These are phyloP conservation scores for Phytopythium litorale DNA, from an alignment of 352 stramenopile genomes.

Conservation along the genomic window DNA sequence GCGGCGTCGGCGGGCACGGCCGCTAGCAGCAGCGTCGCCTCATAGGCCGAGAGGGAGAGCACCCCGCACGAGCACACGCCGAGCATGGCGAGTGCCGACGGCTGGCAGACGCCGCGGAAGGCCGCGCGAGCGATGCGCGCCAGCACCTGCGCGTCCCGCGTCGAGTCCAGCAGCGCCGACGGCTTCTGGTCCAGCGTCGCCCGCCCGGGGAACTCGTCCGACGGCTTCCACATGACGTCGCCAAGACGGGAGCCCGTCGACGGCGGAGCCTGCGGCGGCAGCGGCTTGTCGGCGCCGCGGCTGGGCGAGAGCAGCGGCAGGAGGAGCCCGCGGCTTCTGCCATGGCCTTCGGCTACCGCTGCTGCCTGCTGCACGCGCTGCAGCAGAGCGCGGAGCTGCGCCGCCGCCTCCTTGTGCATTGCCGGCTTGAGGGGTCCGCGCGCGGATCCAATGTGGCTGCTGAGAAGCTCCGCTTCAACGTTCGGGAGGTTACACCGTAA, in stretches of 20 bases:
- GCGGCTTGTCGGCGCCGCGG: neutral
- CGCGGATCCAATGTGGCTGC: neutral
- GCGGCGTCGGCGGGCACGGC: constrained; percentile 9
- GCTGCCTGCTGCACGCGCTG: neutral
- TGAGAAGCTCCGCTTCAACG: neutral
- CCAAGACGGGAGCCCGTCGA: constrained; percentile 21
- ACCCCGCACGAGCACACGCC: constrained; percentile 42
- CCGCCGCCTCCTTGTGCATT: constrained; percentile 1
- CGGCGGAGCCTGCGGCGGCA: neutral
- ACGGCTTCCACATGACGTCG: constrained; percentile 54
- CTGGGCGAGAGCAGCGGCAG: neutral
- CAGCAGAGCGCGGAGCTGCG: neutral
- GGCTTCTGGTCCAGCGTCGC: constrained; percentile 32
- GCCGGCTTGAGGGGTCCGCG: neutral
- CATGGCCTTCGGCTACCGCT: neutral
- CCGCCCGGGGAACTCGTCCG: constrained; percentile 51
- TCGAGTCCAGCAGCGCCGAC: constrained; percentile 18
- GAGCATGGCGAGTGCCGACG: constrained; percentile 37
- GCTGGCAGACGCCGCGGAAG: constrained; percentile 41
- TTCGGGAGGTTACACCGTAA: neutral
- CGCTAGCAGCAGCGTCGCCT: constrained; percentile 41
- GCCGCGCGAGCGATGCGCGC: constrained; percentile 36
- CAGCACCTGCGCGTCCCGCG: constrained; percentile 42
- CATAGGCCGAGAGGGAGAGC: constrained; percentile 43
- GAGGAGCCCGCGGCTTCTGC: neutral